phyloP scores from a whole-genome alignment of 2,329 filamentous ascomycete genomes.

The Exserohilum turcica region DNA sequence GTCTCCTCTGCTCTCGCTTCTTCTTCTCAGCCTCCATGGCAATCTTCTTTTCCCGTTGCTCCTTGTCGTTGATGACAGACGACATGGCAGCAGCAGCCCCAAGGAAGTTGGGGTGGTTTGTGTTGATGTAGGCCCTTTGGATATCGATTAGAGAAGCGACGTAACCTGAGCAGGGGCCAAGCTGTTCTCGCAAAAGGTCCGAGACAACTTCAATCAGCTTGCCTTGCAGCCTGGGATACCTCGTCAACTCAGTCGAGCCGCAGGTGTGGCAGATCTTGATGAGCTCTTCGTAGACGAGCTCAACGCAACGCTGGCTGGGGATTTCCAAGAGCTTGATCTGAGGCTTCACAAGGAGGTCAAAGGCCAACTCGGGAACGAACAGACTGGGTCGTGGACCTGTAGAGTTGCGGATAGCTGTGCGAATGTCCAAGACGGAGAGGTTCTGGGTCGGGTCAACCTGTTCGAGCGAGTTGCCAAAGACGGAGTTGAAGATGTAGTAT shows the following conservation, averaged over 20 bases:
- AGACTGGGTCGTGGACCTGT: slow-evolving; percentile 93
- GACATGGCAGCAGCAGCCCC: slow-evolving; percentile 97
- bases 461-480: slow-evolving; percentile 95
- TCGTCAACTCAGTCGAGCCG: slow-evolving; percentile 88
- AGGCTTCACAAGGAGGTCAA: slow-evolving; percentile 95
- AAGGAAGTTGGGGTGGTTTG: slow-evolving; percentile 97
- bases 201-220: slow-evolving; percentile 99
- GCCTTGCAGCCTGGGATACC: slow-evolving; percentile 89
- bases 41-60: slow-evolving; percentile 87
- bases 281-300: slow-evolving; percentile 96
- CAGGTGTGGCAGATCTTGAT: slow-evolving; percentile 99
- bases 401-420: slow-evolving; percentile 96
- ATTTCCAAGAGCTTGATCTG: slow-evolving; percentile 97
- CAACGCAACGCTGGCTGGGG: slow-evolving; percentile 93
- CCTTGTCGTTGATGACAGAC: slow-evolving; percentile 90
- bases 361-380: slow-evolving; percentile 96
- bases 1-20: slow-evolving; percentile 78
- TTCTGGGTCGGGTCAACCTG: slow-evolving; percentile 96
- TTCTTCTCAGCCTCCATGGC: slow-evolving; percentile 82
- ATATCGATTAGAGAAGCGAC: slow-evolving; percentile 97
- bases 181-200: slow-evolving; percentile 86
- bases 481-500: slow-evolving; percentile 99
- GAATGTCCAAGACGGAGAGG: slow-evolving; percentile 89
- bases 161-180: slow-evolving; percentile 87
- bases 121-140: slow-evolving; percentile 98